phyloP scores from a whole-genome alignment of 83 land plant species.

The Larix sibirica region DNA sequence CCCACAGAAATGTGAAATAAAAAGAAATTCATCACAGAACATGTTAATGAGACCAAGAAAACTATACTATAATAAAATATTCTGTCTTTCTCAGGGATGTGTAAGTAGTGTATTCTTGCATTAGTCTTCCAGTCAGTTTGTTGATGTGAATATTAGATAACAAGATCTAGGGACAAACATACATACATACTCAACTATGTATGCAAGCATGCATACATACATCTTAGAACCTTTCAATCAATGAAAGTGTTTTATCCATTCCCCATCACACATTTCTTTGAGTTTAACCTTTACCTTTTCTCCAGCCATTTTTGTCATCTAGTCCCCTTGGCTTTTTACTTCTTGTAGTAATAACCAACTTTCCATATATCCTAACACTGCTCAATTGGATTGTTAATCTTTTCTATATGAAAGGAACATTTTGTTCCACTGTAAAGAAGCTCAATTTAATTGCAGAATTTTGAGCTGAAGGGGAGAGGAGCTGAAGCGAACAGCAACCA shows the following conservation, averaged over 20 bases:
- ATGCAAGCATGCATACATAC: not conserved
- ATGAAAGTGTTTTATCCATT: not conserved
- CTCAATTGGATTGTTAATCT: not conserved
- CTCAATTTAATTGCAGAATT: not conserved
- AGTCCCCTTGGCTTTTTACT: not conserved
- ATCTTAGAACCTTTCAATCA: not conserved
- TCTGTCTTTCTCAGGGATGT: not conserved
- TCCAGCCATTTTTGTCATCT: not conserved
- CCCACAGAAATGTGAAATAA: not conserved
- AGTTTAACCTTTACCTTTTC: not conserved
- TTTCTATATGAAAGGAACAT: not conserved
- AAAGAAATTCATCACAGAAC: not conserved
- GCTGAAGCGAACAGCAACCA: not conserved
- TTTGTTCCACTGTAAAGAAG: not conserved
- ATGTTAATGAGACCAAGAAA: too few species aligned
- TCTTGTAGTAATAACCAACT: conserved; percentile 1
- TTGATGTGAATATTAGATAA: not conserved
- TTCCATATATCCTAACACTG: not conserved
- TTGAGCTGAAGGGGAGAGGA: not conserved
- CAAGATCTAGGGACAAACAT: not conserved
- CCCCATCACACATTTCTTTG: not conserved
- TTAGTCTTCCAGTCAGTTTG: not conserved
- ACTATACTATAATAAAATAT: not conserved
- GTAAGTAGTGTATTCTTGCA: not conserved
- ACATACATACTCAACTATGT: not conserved